Evolutionary conservation across 495 filamentous ascomycete species (phyloP).

Genomic region (Aspergillus nanangensis): DNA sequence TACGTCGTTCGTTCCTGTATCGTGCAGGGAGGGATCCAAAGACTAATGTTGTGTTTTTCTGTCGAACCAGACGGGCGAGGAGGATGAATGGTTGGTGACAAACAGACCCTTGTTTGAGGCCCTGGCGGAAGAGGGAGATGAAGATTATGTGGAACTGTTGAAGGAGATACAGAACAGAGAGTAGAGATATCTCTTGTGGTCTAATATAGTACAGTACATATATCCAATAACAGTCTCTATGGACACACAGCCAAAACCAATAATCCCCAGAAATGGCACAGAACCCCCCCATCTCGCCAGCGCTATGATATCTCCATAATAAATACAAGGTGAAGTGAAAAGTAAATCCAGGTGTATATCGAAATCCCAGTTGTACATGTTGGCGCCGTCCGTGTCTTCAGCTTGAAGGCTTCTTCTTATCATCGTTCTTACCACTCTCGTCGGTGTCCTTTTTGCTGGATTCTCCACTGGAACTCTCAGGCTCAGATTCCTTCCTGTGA

Average conservation of each 20-base stretch:
- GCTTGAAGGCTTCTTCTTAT: constrained; percentile 53
- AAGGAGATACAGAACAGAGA: neutral
- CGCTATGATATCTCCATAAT: constrained; percentile 41
- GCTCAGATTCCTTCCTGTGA: constrained; percentile 52
- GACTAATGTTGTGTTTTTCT: too few relatives aligned
- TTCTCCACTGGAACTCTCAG: constrained; percentile 26
- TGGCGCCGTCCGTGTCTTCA: constrained; percentile 20
- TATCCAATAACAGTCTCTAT: constrained; percentile 7
- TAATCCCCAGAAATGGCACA: constrained; percentile 4
- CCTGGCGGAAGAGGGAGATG: too few relatives aligned
- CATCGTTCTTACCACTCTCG: too few relatives aligned
- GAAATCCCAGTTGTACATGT: constrained; percentile 16
- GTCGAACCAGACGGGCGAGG: too few relatives aligned
- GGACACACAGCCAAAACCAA: constrained; percentile 3
- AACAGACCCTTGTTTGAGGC: too few relatives aligned
- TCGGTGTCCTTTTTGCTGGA: constrained; percentile 27
- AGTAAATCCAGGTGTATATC: constrained; percentile 6
- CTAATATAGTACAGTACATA: constrained; percentile 4
- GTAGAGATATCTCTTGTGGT: neutral
- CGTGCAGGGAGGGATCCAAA: too few relatives aligned
- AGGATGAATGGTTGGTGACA: too few relatives aligned
- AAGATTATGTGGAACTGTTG: too few relatives aligned
- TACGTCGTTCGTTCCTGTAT: too few relatives aligned
- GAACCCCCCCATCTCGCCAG: constrained; percentile 33
- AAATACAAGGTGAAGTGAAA: constrained; percentile 25